Conservation (phyloP, 2,329 filamentous ascomycete genomes). For the Helotiales sp. region DNA sequence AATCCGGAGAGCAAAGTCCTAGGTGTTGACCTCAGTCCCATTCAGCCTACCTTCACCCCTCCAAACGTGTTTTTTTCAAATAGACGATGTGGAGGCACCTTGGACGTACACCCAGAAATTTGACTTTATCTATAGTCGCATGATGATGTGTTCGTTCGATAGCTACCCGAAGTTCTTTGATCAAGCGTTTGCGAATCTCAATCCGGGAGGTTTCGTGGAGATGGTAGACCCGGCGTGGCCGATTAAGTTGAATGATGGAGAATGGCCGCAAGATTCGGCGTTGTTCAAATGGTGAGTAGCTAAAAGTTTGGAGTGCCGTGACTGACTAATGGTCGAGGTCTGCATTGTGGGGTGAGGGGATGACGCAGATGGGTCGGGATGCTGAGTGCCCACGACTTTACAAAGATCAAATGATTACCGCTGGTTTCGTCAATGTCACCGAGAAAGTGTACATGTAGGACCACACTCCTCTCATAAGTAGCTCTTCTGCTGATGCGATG, state of each 20-base stretch:
- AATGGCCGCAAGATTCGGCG: constrained; percentile 36
- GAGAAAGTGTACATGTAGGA: constrained; percentile 49
- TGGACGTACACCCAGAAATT: constrained; percentile 61
- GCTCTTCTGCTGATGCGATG: not conserved
- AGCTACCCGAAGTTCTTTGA: constrained; percentile 27
- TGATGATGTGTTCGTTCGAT: constrained; percentile 26
- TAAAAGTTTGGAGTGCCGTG: not conserved
- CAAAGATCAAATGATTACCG: constrained; percentile 41
- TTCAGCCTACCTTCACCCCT: constrained; percentile 53
- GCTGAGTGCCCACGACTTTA: constrained; percentile 29
- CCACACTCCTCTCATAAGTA: not conserved
- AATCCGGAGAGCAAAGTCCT: constrained; percentile 36
- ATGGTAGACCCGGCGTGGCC: constrained; percentile 47
- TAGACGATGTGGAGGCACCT: constrained; percentile 62
- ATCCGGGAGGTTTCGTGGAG: constrained; percentile 27
- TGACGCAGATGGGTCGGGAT: constrained; percentile 10
- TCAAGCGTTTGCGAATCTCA: constrained; percentile 3
- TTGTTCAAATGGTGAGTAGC: constrained; percentile 18
- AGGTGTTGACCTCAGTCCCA: constrained; percentile 48
- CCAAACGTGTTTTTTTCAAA: constrained; percentile 60
- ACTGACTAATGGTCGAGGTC: not conserved
- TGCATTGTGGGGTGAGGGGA: constrained; percentile 10
- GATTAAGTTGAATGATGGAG: constrained; percentile 47
- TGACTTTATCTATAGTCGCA: constrained; percentile 61
- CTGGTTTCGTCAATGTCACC: constrained; percentile 50